Evolutionary conservation across 371 early-diverging fungal genomes (phyloP).

Genomic region (Rhizopus stolonifer): DNA sequence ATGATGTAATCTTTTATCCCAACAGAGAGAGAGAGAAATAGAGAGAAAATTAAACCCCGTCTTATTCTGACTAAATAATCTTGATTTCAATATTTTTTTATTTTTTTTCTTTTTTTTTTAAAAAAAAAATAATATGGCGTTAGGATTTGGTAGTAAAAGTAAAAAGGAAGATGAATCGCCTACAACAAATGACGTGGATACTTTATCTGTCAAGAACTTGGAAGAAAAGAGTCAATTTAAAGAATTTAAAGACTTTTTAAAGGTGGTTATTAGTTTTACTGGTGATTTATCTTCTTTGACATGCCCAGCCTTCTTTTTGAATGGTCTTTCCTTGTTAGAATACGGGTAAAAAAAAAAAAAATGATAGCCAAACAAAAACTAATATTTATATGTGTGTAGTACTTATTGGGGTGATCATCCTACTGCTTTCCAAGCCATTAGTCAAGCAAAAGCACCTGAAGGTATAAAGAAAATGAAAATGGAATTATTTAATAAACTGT

Average conservation of each 20-base stretch:
- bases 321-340: conserved; percentile 73
- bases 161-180: conserved; percentile 31
- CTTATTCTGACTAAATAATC: too few species aligned
- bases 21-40: too few species aligned
- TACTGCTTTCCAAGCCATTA: conserved; percentile 42
- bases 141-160: conserved; percentile 17
- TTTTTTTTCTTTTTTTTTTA: background rate
- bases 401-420: conserved; percentile 34
- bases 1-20: too few species aligned
- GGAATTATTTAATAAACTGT: background rate
- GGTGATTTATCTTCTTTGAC: conserved; percentile 80
- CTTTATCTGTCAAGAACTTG: conserved; percentile 39
- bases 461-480: conserved; percentile 18
- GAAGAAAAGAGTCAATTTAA: conserved; percentile 48
- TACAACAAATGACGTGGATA: conserved; percentile 39
- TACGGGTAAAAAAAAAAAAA: conserved; percentile 57
- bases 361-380: background rate
- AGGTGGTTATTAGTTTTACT: conserved; percentile 71
- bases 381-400: background rate
- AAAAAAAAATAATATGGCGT: conserved; percentile 2
- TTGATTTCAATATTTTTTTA: too few species aligned
- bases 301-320: conserved; percentile 77
- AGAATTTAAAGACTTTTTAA: conserved; percentile 54
- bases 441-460: conserved; percentile 51
- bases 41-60: too few species aligned